phyloP scores from a whole-genome alignment of 257 asterid genomes.

The Solanum boliviense region DNA sequence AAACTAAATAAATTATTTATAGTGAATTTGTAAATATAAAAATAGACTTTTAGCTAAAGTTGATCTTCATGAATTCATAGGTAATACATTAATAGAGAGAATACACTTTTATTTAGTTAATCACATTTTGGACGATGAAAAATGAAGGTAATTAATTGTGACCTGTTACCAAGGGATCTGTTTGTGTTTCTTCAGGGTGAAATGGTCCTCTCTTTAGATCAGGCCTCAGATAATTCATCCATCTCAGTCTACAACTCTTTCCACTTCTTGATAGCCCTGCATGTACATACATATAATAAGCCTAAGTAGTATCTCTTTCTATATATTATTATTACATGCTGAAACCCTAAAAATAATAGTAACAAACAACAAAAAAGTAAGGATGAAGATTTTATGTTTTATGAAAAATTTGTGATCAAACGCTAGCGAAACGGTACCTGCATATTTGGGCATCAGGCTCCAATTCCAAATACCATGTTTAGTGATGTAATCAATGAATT shows the following conservation, averaged over 20 bases:
- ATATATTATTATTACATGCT: no score
- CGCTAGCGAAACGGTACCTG: not conserved
- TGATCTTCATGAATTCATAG: not conserved
- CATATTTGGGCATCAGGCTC: not conserved
- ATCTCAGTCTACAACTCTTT: not conserved
- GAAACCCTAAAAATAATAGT: no score
- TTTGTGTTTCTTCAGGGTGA: not conserved
- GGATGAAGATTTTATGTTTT: not conserved
- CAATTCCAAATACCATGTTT: not conserved
- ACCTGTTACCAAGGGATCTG: not conserved
- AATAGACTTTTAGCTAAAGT: no score
- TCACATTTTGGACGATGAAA: not conserved
- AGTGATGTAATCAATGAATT: not conserved
- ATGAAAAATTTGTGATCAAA: not conserved
- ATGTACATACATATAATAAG: not conserved
- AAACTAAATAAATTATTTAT: no score
- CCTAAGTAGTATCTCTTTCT: no score
- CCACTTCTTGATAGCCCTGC: not conserved
- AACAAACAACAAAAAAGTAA: no score
- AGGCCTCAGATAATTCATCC: not conserved
- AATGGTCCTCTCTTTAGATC: not conserved
- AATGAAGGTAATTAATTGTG: not conserved
- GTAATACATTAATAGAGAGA: not conserved
- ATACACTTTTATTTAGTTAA: not conserved
- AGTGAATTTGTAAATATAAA: no score